These are phyloP conservation scores for Lachnellula suecica DNA, from an alignment of 2,329 filamentous ascomycete genomes.

Conservation along the genomic window DNA sequence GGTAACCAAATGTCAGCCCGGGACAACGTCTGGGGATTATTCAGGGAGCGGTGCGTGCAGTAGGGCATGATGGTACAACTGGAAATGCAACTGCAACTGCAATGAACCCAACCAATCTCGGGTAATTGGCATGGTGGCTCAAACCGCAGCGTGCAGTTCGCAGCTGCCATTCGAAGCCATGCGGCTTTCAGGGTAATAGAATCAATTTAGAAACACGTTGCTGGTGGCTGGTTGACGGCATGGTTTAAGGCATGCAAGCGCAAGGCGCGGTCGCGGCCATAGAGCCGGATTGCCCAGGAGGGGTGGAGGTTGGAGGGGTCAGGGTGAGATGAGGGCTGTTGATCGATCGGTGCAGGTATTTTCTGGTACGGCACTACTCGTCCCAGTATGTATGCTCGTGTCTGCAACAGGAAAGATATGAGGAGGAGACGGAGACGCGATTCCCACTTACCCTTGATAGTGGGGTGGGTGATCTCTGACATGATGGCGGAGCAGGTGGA, in stretches of 20 bases:
- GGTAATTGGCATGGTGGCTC: slow-evolving; percentile 5
- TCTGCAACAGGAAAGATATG: slow-evolving; percentile 3
- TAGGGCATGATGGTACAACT: no score
- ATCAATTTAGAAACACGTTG: neutral
- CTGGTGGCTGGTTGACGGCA: neutral
- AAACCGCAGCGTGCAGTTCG: neutral
- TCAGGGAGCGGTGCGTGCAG: neutral
- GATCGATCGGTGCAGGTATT: neutral
- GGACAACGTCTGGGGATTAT: neutral
- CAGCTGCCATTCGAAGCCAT: neutral
- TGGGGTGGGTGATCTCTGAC: slow-evolving; percentile 56
- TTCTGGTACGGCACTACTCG: neutral
- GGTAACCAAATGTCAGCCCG: slow-evolving; percentile 14
- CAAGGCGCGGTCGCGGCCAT: neutral
- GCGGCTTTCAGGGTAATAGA: neutral
- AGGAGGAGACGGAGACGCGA: neutral
- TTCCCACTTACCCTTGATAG: slow-evolving; percentile 53
- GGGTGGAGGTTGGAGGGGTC: neutral
- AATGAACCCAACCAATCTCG: slow-evolving; percentile 8
- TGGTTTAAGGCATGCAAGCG: neutral
- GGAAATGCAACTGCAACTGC: no score
- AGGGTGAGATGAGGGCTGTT: neutral
- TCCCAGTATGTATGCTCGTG: neutral
- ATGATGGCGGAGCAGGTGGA: slow-evolving; percentile 35
- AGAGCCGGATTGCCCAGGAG: neutral